Percentiles rank a stretch among this genome's conserved stretches.
These are phyloP conservation scores for Syzygium aromaticum DNA, from an alignment of 345 rosid genomes.

Conservation along the genomic window DNA sequence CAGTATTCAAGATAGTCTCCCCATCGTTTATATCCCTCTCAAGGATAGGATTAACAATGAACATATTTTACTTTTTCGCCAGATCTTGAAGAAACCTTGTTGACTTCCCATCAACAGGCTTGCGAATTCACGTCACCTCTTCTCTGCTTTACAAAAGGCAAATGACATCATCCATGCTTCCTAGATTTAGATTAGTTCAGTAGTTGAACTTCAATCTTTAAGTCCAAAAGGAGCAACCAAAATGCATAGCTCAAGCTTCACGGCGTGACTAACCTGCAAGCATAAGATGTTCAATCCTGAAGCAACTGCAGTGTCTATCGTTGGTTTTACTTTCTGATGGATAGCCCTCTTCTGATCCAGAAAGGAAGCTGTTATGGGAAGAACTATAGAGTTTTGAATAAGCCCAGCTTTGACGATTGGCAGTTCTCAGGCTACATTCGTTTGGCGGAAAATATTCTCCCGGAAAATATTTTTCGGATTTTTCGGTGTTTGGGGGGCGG, in stretches of 20 bases:
- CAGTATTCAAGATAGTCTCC: slow-evolving; percentile 90
- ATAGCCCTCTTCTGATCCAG: slow-evolving; percentile 62
- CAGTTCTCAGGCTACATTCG: no score
- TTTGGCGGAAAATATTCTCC: no score
- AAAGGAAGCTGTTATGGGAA: slow-evolving; percentile 72
- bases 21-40: slow-evolving; percentile 90
- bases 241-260: neutral
- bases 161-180: slow-evolving; percentile 99
- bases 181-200: slow-evolving; percentile 11
- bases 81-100: slow-evolving; percentile 74
- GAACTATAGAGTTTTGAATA: slow-evolving; percentile 74
- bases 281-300: slow-evolving; percentile 87
- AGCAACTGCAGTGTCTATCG: slow-evolving; percentile 79
- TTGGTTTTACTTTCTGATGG: slow-evolving; percentile 55
- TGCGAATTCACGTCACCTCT: slow-evolving; percentile 94
- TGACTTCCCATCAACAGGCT: slow-evolving; percentile 79
- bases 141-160: slow-evolving; percentile 93
- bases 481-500: no score
- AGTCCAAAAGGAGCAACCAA: neutral
- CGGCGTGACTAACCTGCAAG: slow-evolving; percentile 45
- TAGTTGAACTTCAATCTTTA: neutral
- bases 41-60: slow-evolving; percentile 80
- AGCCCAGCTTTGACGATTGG: slow-evolving; percentile 83
- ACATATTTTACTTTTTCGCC: slow-evolving; percentile 76
- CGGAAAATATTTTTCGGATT: no score